Evolutionary conservation across 805 yeast genomes (phyloP).

Genomic region (Pichia phayaonensis): DNA sequence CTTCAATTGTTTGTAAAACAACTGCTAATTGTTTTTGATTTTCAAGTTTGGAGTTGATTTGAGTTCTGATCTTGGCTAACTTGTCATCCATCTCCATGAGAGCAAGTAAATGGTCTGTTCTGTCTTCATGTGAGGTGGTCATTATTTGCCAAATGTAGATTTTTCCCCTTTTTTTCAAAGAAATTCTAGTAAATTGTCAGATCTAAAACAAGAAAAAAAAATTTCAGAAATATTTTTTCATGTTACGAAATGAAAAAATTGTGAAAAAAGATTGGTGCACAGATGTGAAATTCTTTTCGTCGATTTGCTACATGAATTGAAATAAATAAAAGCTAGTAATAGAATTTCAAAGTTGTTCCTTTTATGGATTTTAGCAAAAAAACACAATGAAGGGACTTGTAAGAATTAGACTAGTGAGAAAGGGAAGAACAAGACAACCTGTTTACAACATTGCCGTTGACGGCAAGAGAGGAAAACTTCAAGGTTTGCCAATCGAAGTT

Average conservation of each 20-base stretch:
- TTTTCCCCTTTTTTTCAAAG: background rate
- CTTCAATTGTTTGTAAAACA: slow-evolving; percentile 84
- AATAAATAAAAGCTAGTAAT: background rate
- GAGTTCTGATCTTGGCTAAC: slow-evolving; percentile 61
- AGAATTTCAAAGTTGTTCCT: background rate
- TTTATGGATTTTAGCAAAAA: background rate
- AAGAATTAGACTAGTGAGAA: slow-evolving; percentile 83
- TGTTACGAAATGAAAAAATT: background rate
- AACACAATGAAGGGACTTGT: slow-evolving; percentile 58
- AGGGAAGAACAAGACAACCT: slow-evolving; percentile 85
- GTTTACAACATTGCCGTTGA: slow-evolving; percentile 89
- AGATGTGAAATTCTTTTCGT: background rate
- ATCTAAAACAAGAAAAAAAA: background rate
- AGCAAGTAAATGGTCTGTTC: slow-evolving; percentile 13
- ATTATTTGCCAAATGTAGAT: background rate
- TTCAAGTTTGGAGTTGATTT: slow-evolving; percentile 69
- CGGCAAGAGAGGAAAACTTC: slow-evolving; percentile 67
- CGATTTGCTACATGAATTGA: background rate
- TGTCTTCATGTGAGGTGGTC: background rate
- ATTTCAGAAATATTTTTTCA: background rate
- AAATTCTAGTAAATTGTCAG: background rate
- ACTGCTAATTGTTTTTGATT: slow-evolving; percentile 83
- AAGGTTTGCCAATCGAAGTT: slow-evolving; percentile 87
- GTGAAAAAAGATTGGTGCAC: slow-evolving; percentile 2
- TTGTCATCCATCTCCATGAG: slow-evolving; percentile 51